Evolutionary conservation across 192 early-diverging fungal species (phyloP).

Genomic region (Thamnidium elegans): DNA sequence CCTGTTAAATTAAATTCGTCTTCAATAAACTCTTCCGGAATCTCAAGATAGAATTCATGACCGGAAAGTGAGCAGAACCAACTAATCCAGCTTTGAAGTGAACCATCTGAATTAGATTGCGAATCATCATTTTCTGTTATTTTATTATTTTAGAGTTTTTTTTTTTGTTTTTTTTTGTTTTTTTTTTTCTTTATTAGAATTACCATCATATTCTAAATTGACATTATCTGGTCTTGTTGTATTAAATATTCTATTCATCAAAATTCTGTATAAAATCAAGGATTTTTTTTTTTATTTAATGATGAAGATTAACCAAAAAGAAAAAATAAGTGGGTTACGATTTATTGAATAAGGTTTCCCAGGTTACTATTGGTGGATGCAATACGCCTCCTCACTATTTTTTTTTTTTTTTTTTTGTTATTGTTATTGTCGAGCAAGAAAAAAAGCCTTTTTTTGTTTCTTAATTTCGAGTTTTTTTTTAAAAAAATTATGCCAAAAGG

Average conservation of each 20-base stretch:
- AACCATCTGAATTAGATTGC: constrained; percentile 13
- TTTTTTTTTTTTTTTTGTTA: neutral
- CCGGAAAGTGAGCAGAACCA: constrained; percentile 78
- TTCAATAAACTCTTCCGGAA: constrained; percentile 84
- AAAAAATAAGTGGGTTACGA: neutral
- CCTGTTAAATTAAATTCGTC: constrained; percentile 99
- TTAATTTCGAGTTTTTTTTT: neutral
- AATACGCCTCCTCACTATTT: neutral
- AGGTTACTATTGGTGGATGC: neutral
- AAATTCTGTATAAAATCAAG: neutral
- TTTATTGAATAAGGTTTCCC: neutral
- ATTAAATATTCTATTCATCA: constrained; percentile 14
- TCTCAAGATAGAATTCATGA: constrained; percentile 79
- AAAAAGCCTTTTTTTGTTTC: neutral
- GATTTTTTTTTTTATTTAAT: neutral
- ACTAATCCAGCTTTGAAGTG: constrained; percentile 56
- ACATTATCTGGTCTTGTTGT: constrained; percentile 3
- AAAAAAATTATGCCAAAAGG: neutral
- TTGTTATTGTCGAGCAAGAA: neutral
- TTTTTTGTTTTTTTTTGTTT: neutral
- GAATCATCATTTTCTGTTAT: constrained; percentile 16
- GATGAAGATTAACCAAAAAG: too few species aligned
- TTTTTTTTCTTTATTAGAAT: too few species aligned
- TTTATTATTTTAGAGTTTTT: constrained; percentile 7
- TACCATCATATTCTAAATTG: constrained; percentile 4